Evolutionary conservation across 176 grass and related monocot species (phyloP).

Genomic region (Alloteropsis semialata): DNA sequence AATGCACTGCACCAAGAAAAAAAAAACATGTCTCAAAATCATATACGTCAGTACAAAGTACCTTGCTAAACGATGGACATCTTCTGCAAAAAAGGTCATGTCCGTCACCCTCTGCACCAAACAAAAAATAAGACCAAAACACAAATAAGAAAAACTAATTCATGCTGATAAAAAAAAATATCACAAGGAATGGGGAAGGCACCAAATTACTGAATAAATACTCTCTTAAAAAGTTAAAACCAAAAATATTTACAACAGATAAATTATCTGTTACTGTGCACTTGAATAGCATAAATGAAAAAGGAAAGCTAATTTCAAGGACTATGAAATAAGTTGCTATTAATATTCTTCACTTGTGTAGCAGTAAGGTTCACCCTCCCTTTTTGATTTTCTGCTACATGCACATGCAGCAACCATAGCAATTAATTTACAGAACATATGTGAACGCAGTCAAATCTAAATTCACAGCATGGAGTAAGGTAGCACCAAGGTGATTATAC

Average conservation of each 20-base stretch:
- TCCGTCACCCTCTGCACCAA: conserved; percentile 87
- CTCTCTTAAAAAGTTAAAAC: not conserved
- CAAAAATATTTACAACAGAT: not conserved
- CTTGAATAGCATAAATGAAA: not conserved
- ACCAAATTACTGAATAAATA: not conserved
- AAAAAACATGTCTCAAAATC: conserved; percentile 4
- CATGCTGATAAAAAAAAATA: not conserved
- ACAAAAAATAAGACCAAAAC: conserved; percentile 39
- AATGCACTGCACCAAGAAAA: conserved; percentile 4
- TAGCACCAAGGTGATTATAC: not conserved
- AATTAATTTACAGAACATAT: not conserved
- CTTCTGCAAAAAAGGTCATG: conserved; percentile 99
- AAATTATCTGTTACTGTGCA: not conserved
- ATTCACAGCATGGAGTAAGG: not conserved
- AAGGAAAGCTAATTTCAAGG: not conserved
- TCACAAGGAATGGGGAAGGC: not conserved
- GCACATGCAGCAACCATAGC: not conserved
- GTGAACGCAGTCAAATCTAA: not conserved
- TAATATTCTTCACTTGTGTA: not conserved
- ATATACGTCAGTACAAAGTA: conserved; percentile 33
- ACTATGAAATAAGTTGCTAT: not conserved
- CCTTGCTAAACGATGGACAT: conserved; percentile 95
- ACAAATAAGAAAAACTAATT: conserved; percentile 17
- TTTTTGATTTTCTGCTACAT: conserved; percentile 8
- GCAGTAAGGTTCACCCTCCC: not conserved